Evolutionary conservation across 768 basidiomycete species (phyloP).

Genomic region (Boletus vinaceobasis): DNA sequence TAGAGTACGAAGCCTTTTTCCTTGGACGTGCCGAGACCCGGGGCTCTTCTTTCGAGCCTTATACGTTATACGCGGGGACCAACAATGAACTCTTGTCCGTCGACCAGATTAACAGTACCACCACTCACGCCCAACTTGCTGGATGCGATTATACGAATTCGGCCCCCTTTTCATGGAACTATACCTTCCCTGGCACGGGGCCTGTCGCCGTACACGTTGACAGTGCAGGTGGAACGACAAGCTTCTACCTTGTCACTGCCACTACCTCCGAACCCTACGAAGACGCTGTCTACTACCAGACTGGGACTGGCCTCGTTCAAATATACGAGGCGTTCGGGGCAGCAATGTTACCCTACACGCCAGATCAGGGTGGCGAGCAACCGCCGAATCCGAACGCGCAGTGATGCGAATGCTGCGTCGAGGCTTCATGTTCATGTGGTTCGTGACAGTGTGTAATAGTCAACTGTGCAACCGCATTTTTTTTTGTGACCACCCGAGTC

Average conservation of each 20-base stretch:
- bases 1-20: slow-evolving; percentile 9
- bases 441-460: too few species aligned
- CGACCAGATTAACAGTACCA: not conserved
- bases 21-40: slow-evolving; percentile 12
- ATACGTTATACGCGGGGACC: slow-evolving; percentile 10
- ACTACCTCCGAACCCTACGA: not conserved
- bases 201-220: slow-evolving; percentile 1
- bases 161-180: too few species aligned
- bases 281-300: not conserved
- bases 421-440: too few species aligned
- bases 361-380: too few species aligned
- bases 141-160: slow-evolving; percentile 5
- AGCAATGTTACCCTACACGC: too few species aligned
- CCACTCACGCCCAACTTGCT: slow-evolving; percentile 5
- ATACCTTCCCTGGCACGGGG: too few species aligned
- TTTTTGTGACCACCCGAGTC: too few species aligned
- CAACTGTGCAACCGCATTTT: too few species aligned
- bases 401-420: too few species aligned
- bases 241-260: not conserved
- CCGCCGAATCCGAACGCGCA: too few species aligned
- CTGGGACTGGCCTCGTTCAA: slow-evolving; percentile 1
- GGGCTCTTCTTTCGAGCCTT: slow-evolving; percentile 3
- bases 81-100: slow-evolving; percentile 4
- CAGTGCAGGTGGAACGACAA: slow-evolving; percentile 9
- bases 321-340: slow-evolving; percentile 6